These are phyloP conservation scores for Carallia brachiata DNA, from an alignment of 345 rosid genomes.

Conservation along the genomic window DNA sequence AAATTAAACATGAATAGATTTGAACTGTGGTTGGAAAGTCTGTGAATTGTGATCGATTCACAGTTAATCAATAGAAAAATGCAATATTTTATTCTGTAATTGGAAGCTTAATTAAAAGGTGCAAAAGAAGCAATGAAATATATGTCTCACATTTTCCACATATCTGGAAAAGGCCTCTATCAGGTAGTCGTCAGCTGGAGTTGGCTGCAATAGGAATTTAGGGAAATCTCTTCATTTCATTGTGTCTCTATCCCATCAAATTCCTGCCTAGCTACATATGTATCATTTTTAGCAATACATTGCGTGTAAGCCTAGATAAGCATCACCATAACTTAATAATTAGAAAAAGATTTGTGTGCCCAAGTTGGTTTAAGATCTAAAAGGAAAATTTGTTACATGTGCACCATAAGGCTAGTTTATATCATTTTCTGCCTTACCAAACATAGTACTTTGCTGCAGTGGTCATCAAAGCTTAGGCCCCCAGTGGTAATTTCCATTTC, in stretches of 20 bases:
- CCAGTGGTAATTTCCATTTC: no score
- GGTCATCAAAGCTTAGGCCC: background rate
- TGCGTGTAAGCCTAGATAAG: background rate
- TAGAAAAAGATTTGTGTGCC: background rate
- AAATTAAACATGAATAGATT: no score
- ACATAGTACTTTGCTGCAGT: background rate
- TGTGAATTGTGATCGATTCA: no score
- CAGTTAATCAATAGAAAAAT: no score
- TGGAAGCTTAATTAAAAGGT: no score
- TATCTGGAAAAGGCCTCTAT: conserved; percentile 1
- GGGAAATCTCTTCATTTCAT: background rate
- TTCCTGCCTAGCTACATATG: background rate
- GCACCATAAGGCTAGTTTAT: background rate
- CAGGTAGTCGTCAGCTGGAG: background rate
- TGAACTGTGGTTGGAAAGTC: no score
- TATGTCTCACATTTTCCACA: background rate
- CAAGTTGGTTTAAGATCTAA: background rate
- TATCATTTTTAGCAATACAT: background rate
- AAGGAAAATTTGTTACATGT: background rate
- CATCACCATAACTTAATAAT: background rate
- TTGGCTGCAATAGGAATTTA: background rate
- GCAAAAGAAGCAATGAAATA: no score
- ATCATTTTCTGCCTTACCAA: background rate
- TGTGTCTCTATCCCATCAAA: background rate
- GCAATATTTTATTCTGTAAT: no score